These are phyloP conservation scores for Conidiobolus incongruus DNA, from an alignment of 371 early-diverging fungal species.

Conservation along the genomic window DNA sequence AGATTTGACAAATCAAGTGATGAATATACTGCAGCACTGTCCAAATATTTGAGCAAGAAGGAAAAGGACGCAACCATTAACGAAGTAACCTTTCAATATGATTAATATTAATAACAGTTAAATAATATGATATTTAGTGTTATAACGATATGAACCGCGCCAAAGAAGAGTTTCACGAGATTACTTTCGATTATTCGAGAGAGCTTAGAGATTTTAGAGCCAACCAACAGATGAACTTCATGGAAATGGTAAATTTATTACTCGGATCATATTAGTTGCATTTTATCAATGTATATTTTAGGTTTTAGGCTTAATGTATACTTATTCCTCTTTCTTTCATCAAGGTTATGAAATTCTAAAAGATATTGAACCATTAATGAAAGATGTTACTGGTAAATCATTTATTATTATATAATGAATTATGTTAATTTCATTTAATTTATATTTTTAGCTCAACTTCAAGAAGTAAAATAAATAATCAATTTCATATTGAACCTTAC, in stretches of 20 bases:
- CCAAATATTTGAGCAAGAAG: constrained; percentile 31
- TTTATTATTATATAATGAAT: no score
- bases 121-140: neutral
- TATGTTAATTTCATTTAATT: no score
- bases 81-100: constrained; percentile 23
- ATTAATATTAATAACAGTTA: neutral
- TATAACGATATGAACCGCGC: constrained; percentile 23
- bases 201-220: constrained; percentile 39
- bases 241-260: constrained; percentile 50
- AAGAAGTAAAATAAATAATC: no score
- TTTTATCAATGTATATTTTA: neutral
- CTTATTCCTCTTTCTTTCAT: neutral
- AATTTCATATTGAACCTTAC: no score
- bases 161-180: constrained; percentile 27
- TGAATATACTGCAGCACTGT: constrained; percentile 29
- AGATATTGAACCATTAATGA: constrained; percentile 1
- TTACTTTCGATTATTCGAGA: constrained; percentile 36
- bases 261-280: no score
- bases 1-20: constrained; percentile 37
- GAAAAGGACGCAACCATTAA: constrained; percentile 26
- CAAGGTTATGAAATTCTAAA: constrained; percentile 4
- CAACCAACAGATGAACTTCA: constrained; percentile 42
- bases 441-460: no score
- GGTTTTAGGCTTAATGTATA: constrained; percentile 2
- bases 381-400: constrained; percentile 4